These are phyloP conservation scores for Nakazawaea populi DNA, from an alignment of 805 yeast genomes.

Conservation along the genomic window DNA sequence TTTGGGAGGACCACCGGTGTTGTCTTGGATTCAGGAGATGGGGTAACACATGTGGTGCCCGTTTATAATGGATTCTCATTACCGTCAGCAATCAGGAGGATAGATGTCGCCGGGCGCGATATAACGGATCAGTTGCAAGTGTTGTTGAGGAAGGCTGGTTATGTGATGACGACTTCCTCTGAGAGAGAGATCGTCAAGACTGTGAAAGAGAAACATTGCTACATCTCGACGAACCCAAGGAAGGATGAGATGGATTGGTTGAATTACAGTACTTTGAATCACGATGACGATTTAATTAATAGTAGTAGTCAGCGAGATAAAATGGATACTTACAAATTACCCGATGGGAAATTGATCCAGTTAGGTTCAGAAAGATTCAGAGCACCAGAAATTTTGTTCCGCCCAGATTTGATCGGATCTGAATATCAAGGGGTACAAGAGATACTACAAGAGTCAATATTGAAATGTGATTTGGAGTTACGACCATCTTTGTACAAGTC, in stretches of 20 bases:
- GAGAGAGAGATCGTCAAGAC: conserved; percentile 77
- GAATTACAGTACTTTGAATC: conserved; percentile 5
- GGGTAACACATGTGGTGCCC: conserved; percentile 83
- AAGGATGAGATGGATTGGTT: conserved; percentile 13
- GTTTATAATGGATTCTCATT: conserved; percentile 85
- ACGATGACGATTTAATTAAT: conserved; percentile 1
- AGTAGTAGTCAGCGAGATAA: conserved; percentile 16
- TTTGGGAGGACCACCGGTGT: conserved; percentile 89
- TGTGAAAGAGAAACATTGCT: conserved; percentile 74
- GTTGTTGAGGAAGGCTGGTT: conserved; percentile 64
- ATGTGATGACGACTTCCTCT: conserved; percentile 58
- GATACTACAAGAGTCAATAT: conserved; percentile 55
- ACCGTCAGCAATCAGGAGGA: conserved; percentile 63
- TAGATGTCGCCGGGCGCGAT: conserved; percentile 84
- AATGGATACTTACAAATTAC: conserved; percentile 49
- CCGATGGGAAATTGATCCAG: conserved; percentile 73
- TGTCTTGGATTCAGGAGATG: conserved; percentile 90
- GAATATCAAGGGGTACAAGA: conserved; percentile 69
- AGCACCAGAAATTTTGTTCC: conserved; percentile 77
- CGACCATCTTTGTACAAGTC: conserved; percentile 62
- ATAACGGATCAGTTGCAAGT: conserved; percentile 70
- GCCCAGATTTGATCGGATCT: conserved; percentile 72
- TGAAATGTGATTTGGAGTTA: conserved; percentile 73
- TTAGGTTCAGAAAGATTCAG: conserved; percentile 67
- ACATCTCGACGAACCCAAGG: conserved; percentile 43